Evolutionary conservation across 768 basidiomycete species (phyloP).

Genomic region (Hortiboletus campestris): DNA sequence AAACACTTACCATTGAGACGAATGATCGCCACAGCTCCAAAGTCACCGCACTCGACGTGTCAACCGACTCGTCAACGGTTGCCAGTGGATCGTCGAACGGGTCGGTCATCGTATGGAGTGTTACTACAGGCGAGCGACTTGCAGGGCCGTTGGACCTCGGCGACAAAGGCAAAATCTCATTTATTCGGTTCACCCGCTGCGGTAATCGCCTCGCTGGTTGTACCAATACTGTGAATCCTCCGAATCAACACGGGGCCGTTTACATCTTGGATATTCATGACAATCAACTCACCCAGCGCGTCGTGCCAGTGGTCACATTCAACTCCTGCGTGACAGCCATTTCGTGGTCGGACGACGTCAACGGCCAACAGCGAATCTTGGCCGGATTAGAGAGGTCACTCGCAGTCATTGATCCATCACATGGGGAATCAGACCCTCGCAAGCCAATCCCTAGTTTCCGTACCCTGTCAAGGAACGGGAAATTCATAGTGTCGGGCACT

Average conservation of each 20-base stretch:
- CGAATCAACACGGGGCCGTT: not conserved
- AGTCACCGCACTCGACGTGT: constrained; percentile 3
- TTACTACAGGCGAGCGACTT: not conserved
- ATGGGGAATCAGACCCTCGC: not conserved
- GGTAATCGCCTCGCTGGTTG: not conserved
- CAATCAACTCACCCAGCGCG: not conserved
- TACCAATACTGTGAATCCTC: not conserved
- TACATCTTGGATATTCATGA: not conserved
- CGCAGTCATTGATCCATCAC: not conserved
- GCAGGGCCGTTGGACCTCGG: not conserved
- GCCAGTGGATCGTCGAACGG: constrained; percentile 5
- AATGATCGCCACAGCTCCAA: not conserved
- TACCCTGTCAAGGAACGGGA: not conserved
- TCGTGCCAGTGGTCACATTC: not conserved
- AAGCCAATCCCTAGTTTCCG: not conserved
- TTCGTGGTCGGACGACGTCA: constrained; percentile 1
- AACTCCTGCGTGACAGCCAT: not conserved
- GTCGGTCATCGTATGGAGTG: constrained; percentile 1
- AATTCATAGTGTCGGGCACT: constrained; percentile 2
- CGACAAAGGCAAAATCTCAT: not conserved
- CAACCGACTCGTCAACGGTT: not conserved
- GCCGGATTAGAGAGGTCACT: not conserved
- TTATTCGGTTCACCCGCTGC: not conserved
- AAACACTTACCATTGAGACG: not conserved
- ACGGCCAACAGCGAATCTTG: not conserved